These are phyloP conservation scores for Phalaenopsis aphrodite DNA, from an alignment of 106 monocot genomes.

Conservation along the genomic window DNA sequence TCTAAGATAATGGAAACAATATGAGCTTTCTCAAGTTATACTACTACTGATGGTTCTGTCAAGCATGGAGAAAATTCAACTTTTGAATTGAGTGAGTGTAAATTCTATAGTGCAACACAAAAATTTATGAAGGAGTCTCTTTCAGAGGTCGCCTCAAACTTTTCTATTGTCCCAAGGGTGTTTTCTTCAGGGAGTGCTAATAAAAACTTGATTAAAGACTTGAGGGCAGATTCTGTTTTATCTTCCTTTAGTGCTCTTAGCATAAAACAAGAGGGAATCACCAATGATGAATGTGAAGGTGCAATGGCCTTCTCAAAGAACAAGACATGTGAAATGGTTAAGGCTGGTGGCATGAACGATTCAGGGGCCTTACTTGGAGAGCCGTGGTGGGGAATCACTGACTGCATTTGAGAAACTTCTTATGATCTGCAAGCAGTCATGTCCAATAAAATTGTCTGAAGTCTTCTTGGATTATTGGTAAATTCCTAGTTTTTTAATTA, in stretches of 20 bases:
- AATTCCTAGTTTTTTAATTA: conserved; percentile 3
- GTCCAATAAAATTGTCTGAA: conserved; percentile 54
- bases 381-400: conserved; percentile 30
- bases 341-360: conserved; percentile 19
- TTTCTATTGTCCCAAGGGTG: conserved; percentile 10
- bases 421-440: conserved; percentile 63
- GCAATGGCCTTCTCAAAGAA: not conserved
- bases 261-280: conserved; percentile 29
- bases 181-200: conserved; percentile 10
- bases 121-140: conserved; percentile 22
- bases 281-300: conserved; percentile 16
- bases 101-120: conserved; percentile 8
- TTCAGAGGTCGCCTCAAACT: not conserved
- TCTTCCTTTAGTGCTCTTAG: conserved; percentile 43
- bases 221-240: conserved; percentile 14
- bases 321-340: conserved; percentile 11
- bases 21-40: not conserved
- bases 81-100: conserved; percentile 13
- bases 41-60: not conserved
- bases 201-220: conserved; percentile 6
- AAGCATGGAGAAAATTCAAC: conserved; percentile 30
- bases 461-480: conserved; percentile 72
- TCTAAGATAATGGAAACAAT: conserved; percentile 20
- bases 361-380: not conserved
- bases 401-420: conserved; percentile 63